Conservation (phyloP, 2,329 filamentous ascomycete species). For the Ascochyta fabae region DNA sequence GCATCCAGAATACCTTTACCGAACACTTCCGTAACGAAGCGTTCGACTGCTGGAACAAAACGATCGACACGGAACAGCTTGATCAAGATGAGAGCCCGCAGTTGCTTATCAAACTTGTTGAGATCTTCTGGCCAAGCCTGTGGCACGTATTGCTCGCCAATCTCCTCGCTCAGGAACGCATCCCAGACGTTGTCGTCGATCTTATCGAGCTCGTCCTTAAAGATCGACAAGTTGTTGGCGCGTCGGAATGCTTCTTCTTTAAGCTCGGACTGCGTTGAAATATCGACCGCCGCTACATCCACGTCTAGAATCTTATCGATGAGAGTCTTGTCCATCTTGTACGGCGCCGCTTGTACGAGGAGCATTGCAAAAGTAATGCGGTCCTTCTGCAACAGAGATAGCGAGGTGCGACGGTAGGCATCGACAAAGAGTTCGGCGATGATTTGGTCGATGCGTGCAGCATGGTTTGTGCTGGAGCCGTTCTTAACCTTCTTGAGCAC, state of each 20-base stretch:
- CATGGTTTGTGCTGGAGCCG: constrained; percentile 75
- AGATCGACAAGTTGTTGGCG: constrained; percentile 71
- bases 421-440: constrained; percentile 90
- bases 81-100: constrained; percentile 85
- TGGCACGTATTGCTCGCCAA: constrained; percentile 85
- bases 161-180: constrained; percentile 81
- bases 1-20: constrained; percentile 82
- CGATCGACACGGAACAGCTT: constrained; percentile 96
- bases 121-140: constrained; percentile 71
- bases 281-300: constrained; percentile 75
- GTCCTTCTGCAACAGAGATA: constrained; percentile 91
- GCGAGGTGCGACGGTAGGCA: constrained; percentile 89
- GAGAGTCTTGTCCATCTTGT: constrained; percentile 88
- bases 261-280: constrained; percentile 71
- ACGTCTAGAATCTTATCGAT: constrained; percentile 87
- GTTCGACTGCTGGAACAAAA: constrained; percentile 89
- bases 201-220: constrained; percentile 74
- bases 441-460: constrained; percentile 84
- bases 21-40: constrained; percentile 87
- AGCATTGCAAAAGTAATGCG: constrained; percentile 93
- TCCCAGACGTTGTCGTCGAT: constrained; percentile 74
- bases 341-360: constrained; percentile 93
- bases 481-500: constrained; percentile 83
- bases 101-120: constrained; percentile 73
- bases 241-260: constrained; percentile 72